phyloP scores from a whole-genome alignment of 192 early-diverging fungal genomes.

The Haplosporangium gracile region DNA sequence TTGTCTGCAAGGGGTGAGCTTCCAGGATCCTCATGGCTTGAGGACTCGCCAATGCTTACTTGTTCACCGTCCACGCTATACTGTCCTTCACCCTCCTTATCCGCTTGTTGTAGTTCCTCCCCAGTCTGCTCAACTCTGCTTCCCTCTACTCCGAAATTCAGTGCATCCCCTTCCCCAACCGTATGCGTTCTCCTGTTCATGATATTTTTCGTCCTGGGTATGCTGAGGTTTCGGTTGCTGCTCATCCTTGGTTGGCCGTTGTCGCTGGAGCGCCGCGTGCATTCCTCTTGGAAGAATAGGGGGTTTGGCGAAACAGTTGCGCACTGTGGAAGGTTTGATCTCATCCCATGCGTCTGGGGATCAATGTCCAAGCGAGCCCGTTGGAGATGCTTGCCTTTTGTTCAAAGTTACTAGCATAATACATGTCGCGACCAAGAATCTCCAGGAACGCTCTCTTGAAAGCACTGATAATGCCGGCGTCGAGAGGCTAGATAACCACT shows the following conservation, averaged over 20 bases:
- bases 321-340: neutral
- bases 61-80: no score
- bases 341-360: slow-evolving; percentile 17
- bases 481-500: slow-evolving; percentile 17
- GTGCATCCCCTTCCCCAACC: no score
- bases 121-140: no score
- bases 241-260: neutral
- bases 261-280: neutral
- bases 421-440: slow-evolving; percentile 11
- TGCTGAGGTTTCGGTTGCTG: neutral
- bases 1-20: no score
- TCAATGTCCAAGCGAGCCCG: slow-evolving; percentile 13
- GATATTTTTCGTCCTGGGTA: neutral
- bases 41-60: no score
- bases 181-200: neutral
- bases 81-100: no score
- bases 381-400: slow-evolving; percentile 1
- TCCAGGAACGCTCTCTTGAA: slow-evolving; percentile 31
- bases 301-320: slow-evolving; percentile 21
- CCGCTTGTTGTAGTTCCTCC: no score
- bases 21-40: no score
- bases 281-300: slow-evolving; percentile 15
- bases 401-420: slow-evolving; percentile 11
- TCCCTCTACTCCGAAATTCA: no score
- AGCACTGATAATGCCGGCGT: slow-evolving; percentile 28